Percentiles rank a stretch among this genome's conserved stretches.
These are phyloP conservation scores for Phytophthora cryptogea DNA, from an alignment of 352 stramenopile species.

Conservation along the genomic window DNA sequence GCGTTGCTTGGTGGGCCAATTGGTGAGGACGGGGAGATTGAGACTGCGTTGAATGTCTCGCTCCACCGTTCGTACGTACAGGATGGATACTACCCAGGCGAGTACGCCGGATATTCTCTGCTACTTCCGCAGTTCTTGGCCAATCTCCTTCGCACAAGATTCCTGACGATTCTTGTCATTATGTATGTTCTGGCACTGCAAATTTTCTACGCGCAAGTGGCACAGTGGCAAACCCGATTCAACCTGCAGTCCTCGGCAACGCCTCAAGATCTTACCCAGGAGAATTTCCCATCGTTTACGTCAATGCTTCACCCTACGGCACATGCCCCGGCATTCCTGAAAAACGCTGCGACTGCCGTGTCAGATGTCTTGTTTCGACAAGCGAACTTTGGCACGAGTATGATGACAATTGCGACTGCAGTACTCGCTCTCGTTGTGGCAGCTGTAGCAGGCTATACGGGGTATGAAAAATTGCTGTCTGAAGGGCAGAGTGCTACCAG, in stretches of 20 bases:
- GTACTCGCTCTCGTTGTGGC: conserved; percentile 17
- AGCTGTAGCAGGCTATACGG: conserved; percentile 18
- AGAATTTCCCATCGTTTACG: conserved; percentile 61
- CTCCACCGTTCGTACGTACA: conserved; percentile 55
- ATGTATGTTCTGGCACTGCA: conserved; percentile 72
- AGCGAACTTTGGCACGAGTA: conserved; percentile 17
- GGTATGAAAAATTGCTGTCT: conserved; percentile 18
- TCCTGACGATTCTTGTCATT: conserved; percentile 52
- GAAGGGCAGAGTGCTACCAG: not conserved
- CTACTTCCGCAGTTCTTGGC: conserved; percentile 55
- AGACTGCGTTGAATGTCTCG: conserved; percentile 28
- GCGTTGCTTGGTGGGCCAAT: conserved; percentile 41
- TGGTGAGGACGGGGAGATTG: conserved; percentile 10
- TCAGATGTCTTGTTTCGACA: conserved; percentile 6
- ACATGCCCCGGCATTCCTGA: conserved; percentile 48
- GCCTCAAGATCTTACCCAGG: conserved; percentile 27
- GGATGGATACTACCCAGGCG: conserved; percentile 53
- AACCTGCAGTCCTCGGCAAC: conserved; percentile 41
- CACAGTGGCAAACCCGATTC: conserved; percentile 72
- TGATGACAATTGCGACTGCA: conserved; percentile 7
- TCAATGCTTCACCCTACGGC: conserved; percentile 56
- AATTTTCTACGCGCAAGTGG: conserved; percentile 67
- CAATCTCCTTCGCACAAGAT: conserved; percentile 52
- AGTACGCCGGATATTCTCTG: conserved; percentile 52
- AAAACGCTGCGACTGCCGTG: conserved; percentile 12